Evolutionary conservation across 495 filamentous ascomycete genomes (phyloP).

Genomic region (Neurospora sp.): DNA sequence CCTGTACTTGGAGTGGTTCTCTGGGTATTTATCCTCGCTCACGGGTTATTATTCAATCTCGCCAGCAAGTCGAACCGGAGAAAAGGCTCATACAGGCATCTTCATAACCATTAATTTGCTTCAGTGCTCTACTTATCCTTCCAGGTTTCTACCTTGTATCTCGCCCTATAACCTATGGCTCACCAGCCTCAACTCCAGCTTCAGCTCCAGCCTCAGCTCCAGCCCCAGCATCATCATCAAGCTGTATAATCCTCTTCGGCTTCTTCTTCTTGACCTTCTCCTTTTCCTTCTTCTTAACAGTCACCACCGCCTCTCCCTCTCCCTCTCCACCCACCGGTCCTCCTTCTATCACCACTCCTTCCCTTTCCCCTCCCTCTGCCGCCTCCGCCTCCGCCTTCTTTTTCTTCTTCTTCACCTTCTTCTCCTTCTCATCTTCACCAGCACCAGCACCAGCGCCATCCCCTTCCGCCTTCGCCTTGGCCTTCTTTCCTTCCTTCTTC

Average conservation of each 20-base stretch:
- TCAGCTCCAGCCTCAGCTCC: not conserved
- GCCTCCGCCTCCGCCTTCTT: slow-evolving; percentile 12
- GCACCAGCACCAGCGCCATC: not conserved
- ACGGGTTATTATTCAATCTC: not conserved
- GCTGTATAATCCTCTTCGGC: slow-evolving; percentile 20
- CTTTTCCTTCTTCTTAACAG: slow-evolving; percentile 32
- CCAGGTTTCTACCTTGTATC: not conserved
- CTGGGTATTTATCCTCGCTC: not conserved
- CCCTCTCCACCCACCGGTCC: not conserved
- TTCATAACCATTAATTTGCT: not conserved
- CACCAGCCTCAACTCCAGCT: not conserved
- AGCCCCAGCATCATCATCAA: slow-evolving; percentile 11
- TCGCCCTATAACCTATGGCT: not conserved
- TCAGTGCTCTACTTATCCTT: not conserved
- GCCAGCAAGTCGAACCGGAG: not conserved
- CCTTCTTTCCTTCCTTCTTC: slow-evolving; percentile 37
- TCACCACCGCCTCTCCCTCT: slow-evolving; percentile 10
- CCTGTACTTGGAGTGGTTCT: no score
- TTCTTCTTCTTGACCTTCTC: slow-evolving; percentile 44
- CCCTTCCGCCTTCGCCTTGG: not conserved
- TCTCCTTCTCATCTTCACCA: slow-evolving; percentile 1
- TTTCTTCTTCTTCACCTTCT: slow-evolving; percentile 2
- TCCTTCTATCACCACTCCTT: not conserved
- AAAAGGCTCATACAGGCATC: not conserved
- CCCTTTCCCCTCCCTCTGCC: slow-evolving; percentile 35